These are phyloP conservation scores for Apiotrichum domesticum DNA, from an alignment of 1,284 basidiomycete genomes.

Conservation along the genomic window DNA sequence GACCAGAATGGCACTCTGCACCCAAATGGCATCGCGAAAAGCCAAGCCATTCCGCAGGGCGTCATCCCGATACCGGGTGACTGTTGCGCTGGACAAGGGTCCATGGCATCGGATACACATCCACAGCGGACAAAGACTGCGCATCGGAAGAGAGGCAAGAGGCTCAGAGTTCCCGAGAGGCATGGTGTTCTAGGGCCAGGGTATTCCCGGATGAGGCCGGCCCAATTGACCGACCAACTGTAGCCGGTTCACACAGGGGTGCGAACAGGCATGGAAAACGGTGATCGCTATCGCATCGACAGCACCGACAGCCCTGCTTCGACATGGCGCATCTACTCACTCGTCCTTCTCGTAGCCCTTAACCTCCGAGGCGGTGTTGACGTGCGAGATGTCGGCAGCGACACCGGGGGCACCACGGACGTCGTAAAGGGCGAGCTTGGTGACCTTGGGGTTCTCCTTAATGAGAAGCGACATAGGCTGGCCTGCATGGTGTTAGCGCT, in stretches of 20 bases:
- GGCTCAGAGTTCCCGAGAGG: too few species aligned
- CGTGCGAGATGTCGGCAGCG: constrained; percentile 87
- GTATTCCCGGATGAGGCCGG: neutral
- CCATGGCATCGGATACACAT: too few species aligned
- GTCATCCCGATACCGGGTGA: too few species aligned
- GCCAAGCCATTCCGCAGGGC: too few species aligned
- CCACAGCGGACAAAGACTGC: too few species aligned
- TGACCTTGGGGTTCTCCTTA: constrained; percentile 76
- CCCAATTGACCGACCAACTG: neutral
- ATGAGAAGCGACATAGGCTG: constrained; percentile 87
- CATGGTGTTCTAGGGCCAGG: neutral
- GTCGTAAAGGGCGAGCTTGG: constrained; percentile 86
- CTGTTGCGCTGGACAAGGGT: too few species aligned
- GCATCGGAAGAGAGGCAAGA: neutral
- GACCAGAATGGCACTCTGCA: too few species aligned
- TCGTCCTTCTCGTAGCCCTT: constrained; percentile 57
- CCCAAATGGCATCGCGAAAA: too few species aligned
- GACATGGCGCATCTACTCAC: constrained; percentile 26
- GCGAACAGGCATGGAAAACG: too few species aligned
- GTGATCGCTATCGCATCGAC: too few species aligned
- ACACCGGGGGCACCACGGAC: constrained; percentile 96
- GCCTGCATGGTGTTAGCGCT: constrained; percentile 47
- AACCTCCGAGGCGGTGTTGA: constrained; percentile 54
- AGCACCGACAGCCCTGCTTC: too few species aligned
- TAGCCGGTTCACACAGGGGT: too few species aligned